These are phyloP conservation scores for Alternaria triticimaculans DNA, from an alignment of 2,329 filamentous ascomycete genomes.

Conservation along the genomic window DNA sequence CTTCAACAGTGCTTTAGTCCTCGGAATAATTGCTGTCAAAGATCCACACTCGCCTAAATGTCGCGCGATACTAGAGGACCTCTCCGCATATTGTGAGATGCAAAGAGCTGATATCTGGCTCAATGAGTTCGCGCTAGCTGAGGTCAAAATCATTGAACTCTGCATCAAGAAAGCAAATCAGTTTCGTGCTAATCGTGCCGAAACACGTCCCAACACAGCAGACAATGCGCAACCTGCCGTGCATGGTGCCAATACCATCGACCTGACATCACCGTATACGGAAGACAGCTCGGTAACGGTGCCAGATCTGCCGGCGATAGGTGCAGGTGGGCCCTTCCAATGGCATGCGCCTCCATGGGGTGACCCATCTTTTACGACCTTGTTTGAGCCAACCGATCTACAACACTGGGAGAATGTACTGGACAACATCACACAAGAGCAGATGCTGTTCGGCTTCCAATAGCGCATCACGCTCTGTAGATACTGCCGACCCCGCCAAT, in stretches of 20 bases:
- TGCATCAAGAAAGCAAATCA: slow-evolving; percentile 43
- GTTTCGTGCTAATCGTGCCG: slow-evolving; percentile 8
- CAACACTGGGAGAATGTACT: slow-evolving; percentile 27
- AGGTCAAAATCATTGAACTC: slow-evolving; percentile 53
- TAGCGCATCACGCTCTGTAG: neutral
- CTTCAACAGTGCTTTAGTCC: slow-evolving; percentile 53
- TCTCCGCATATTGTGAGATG: slow-evolving; percentile 52
- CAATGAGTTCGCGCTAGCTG: slow-evolving; percentile 52
- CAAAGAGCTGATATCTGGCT: slow-evolving; percentile 51
- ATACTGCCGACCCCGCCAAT: neutral
- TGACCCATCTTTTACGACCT: slow-evolving; percentile 14
- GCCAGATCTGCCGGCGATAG: slow-evolving; percentile 9
- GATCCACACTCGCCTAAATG: slow-evolving; percentile 41
- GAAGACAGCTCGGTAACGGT: slow-evolving; percentile 5
- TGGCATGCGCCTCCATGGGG: slow-evolving; percentile 24
- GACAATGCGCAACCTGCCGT: neutral
- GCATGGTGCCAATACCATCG: neutral
- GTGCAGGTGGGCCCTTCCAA: slow-evolving; percentile 14
- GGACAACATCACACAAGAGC: slow-evolving; percentile 24
- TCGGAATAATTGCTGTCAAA: slow-evolving; percentile 48
- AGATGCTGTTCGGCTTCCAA: slow-evolving; percentile 5
- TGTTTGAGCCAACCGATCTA: slow-evolving; percentile 12
- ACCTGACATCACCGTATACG: slow-evolving; percentile 10
- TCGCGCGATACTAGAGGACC: slow-evolving; percentile 48
- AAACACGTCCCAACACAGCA: neutral